Percentiles rank a stretch among this genome's conserved stretches.
These are phyloP conservation scores for Salix arbutifolia DNA, from an alignment of 345 rosid species.

Conservation along the genomic window DNA sequence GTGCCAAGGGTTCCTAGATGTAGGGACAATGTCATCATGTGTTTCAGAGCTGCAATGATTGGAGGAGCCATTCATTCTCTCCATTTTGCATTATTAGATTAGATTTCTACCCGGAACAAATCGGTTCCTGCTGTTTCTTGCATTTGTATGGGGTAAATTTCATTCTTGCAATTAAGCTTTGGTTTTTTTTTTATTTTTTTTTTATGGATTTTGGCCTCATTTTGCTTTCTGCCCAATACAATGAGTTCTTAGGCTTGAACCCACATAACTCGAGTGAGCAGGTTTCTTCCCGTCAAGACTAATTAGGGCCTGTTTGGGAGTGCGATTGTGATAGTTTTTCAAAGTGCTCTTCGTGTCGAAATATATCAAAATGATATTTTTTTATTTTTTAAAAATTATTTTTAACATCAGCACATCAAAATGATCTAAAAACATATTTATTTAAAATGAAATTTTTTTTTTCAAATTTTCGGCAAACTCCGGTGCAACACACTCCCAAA, in stretches of 20 bases:
- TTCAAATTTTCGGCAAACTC: too few relatives aligned
- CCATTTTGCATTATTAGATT: not conserved
- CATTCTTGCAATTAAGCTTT: not conserved
- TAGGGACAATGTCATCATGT: not conserved
- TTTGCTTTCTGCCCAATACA: not conserved
- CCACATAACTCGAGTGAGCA: not conserved
- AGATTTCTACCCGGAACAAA: not conserved
- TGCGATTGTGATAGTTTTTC: too few relatives aligned
- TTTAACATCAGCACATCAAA: too few relatives aligned
- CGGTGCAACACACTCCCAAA: too few relatives aligned
- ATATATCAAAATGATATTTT: too few relatives aligned
- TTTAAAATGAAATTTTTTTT: too few relatives aligned
- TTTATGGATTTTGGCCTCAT: not conserved
- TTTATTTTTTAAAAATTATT: too few relatives aligned
- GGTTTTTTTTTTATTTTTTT: not conserved
- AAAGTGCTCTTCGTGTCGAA: too few relatives aligned
- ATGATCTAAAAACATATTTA: too few relatives aligned
- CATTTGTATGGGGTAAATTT: not conserved
- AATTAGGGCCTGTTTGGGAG: too few relatives aligned
- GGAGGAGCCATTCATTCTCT: not conserved
- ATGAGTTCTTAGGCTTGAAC: not conserved
- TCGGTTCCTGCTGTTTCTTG: not conserved
- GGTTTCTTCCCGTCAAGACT: too few relatives aligned
- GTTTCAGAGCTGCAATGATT: not conserved
- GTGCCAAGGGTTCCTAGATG: not conserved